Percentiles rank a stretch among this genome's conserved stretches.
These are phyloP conservation scores for Penicillium sp. DNA, from an alignment of 2,329 filamentous ascomycete genomes.

Conservation along the genomic window DNA sequence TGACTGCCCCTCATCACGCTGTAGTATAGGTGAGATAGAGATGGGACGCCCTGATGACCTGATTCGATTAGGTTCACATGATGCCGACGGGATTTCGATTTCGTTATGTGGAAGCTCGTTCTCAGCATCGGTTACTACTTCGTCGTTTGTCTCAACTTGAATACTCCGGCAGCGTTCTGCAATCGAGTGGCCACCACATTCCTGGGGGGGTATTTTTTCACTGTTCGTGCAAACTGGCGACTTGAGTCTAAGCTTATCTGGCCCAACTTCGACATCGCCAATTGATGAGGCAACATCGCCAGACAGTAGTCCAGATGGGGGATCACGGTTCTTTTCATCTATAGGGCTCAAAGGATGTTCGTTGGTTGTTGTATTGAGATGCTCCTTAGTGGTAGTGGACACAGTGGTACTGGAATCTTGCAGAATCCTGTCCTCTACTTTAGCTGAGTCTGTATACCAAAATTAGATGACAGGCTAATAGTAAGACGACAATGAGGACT, in stretches of 20 bases:
- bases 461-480: neutral
- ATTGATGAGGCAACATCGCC: neutral
- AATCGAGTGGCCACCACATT: conserved; percentile 2
- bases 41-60: neutral
- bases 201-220: conserved; percentile 3
- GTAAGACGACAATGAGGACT: neutral
- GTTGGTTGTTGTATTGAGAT: neutral
- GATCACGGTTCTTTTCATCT: conserved; percentile 2
- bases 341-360: neutral
- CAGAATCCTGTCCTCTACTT: neutral
- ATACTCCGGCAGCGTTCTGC: conserved; percentile 4
- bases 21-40: neutral
- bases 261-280: neutral
- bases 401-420: neutral
- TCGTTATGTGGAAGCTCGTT: conserved; percentile 5
- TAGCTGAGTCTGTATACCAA: neutral
- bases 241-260: conserved; percentile 3
- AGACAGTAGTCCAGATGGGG: conserved; percentile 1
- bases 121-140: neutral
- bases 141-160: conserved; percentile 3
- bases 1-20: conserved; percentile 4
- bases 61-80: neutral
- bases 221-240: conserved; percentile 5
- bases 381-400: neutral
- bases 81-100: neutral